phyloP scores from a whole-genome alignment of 2,329 filamentous ascomycete genomes.

The Pyricularia sp. region DNA sequence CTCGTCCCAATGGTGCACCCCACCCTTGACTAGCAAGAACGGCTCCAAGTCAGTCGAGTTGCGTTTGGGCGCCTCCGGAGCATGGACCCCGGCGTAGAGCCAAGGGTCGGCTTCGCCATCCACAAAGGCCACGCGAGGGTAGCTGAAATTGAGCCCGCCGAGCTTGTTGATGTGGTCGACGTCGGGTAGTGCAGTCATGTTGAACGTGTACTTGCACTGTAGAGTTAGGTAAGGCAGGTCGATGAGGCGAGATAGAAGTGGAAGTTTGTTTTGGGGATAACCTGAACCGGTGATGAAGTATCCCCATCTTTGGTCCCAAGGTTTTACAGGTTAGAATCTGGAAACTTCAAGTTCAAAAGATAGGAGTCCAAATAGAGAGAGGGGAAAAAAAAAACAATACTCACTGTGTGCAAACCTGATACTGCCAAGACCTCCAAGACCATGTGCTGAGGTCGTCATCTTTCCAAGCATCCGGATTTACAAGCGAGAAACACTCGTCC shows the following conservation, averaged over 20 bases:
- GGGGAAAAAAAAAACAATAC: conserved; percentile 2
- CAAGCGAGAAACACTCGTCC: conserved; percentile 16
- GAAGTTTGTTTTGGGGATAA: conserved; percentile 13
- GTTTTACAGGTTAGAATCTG: not conserved
- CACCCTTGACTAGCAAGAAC: conserved; percentile 54
- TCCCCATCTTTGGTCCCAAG: conserved; percentile 1
- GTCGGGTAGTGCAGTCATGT: conserved; percentile 50
- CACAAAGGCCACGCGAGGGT: conserved; percentile 61
- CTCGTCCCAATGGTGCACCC: conserved; percentile 71
- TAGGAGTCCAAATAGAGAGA: too few species aligned
- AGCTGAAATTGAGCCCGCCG: conserved; percentile 59
- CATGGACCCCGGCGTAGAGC: conserved; percentile 29
- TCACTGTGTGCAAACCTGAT: conserved; percentile 23
- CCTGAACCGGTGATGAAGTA: conserved; percentile 3
- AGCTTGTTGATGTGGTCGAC: conserved; percentile 59
- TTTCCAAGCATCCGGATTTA: conserved; percentile 13
- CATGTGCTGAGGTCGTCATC: conserved; percentile 13
- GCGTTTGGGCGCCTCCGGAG: conserved; percentile 20
- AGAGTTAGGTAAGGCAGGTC: conserved; percentile 47
- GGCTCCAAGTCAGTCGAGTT: conserved; percentile 47
- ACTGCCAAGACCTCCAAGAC: conserved; percentile 19
- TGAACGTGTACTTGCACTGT: conserved; percentile 55
- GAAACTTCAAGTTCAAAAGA: not conserved
- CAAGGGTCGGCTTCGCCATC: conserved; percentile 70
- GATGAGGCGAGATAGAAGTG: conserved; percentile 59